A percentile compares a stretch with the other conserved stretches of the same genome.
These are phyloP conservation scores for Fragilariopsis cylindrus DNA, from an alignment of 108 stramenopile genomes.

Conservation along the genomic window DNA sequence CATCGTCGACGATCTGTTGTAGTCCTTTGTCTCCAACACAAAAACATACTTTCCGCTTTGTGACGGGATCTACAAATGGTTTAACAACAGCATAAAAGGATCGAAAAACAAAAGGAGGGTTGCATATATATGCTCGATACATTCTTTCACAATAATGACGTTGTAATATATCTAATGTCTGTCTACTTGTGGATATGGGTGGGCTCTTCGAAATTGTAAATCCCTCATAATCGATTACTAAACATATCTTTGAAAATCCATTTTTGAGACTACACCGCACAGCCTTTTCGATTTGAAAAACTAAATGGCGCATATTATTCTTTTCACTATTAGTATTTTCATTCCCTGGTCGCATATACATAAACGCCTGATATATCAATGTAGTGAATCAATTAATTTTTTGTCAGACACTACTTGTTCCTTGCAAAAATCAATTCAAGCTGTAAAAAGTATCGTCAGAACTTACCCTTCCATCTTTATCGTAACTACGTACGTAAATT, in stretches of 20 bases:
- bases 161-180: constrained; percentile 86
- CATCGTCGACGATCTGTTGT: constrained; percentile 52
- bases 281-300: constrained; percentile 88
- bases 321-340: constrained; percentile 82
- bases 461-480: constrained; percentile 66
- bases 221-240: constrained; percentile 88
- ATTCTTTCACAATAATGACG: constrained; percentile 90
- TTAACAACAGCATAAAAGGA: constrained; percentile 83
- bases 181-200: constrained; percentile 66
- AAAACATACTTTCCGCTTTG: constrained; percentile 87
- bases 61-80: constrained; percentile 86
- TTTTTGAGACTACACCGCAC: constrained; percentile 68
- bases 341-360: constrained; percentile 63
- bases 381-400: background rate
- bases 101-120: constrained; percentile 84
- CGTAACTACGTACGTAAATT: constrained; percentile 84
- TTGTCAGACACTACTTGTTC: background rate
- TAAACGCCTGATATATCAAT: background rate
- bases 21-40: constrained; percentile 48
- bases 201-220: constrained; percentile 75
- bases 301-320: constrained; percentile 88
- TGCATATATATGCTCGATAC: constrained; percentile 76
- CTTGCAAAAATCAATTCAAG: background rate
- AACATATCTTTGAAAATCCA: constrained; percentile 58
- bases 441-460: background rate